These are phyloP conservation scores for Chaetoceros muelleri DNA, from an alignment of 108 stramenopile species.

Conservation along the genomic window DNA sequence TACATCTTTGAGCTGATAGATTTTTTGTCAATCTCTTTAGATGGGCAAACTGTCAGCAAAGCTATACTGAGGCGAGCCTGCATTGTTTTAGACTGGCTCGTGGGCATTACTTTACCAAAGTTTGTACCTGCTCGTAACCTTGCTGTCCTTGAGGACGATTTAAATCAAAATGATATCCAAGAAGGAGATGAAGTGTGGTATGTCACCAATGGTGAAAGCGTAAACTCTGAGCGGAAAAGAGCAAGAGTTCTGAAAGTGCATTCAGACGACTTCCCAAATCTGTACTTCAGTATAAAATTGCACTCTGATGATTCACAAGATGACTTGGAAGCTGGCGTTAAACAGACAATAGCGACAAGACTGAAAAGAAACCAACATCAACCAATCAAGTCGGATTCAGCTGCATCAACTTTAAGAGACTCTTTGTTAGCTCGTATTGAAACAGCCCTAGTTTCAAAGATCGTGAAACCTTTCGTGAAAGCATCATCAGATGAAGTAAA, in stretches of 20 bases:
- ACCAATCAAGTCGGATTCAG: background rate
- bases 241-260: slow-evolving; percentile 54
- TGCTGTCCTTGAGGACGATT: slow-evolving; percentile 3
- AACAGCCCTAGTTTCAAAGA: background rate
- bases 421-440: background rate
- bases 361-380: slow-evolving; percentile 8
- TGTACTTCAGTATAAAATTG: slow-evolving; percentile 56
- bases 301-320: too few relatives aligned
- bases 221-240: slow-evolving; percentile 18
- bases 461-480: background rate
- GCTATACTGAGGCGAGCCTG: slow-evolving; percentile 1
- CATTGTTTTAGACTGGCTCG: background rate
- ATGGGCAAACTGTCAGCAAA: slow-evolving; percentile 6
- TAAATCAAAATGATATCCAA: slow-evolving; percentile 10
- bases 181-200: slow-evolving; percentile 63
- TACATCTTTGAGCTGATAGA: slow-evolving; percentile 13
- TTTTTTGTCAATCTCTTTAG: slow-evolving; percentile 12
- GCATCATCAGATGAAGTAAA: background rate
- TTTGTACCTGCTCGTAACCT: background rate
- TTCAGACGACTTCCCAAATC: slow-evolving; percentile 45
- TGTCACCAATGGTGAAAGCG: slow-evolving; percentile 29
- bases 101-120: background rate
- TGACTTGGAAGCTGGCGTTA: slow-evolving; percentile 13
- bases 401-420: background rate
- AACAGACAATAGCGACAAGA: slow-evolving; percentile 50